Evolutionary conservation across 2,329 filamentous ascomycete genomes (phyloP), one percentile per base, ranked within the genome.

Genomic region (Xylariaceae sp.): DNA sequence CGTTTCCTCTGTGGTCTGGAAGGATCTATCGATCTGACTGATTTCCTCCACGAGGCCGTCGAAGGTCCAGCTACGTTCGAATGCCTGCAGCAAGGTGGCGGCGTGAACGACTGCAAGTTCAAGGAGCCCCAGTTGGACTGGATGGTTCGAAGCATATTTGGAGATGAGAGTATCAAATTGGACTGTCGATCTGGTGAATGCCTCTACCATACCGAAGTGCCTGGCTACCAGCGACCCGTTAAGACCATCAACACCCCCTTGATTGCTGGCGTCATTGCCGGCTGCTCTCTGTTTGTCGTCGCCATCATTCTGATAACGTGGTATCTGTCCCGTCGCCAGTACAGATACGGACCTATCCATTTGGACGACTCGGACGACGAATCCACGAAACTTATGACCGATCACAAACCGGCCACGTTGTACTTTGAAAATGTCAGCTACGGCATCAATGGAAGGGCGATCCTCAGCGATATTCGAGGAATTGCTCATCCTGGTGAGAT

Each of bases 181-280:
- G 81, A 85, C 30, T 99, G 94, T 70, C 80, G 86, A 62, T 84
- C 92, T 23, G 94, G 94, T 61, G 94, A 99, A 76, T 99, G 94
- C 78, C 78, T 99, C 39, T 92, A 97, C 74, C 85, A 89, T 72
- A 96, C 92, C 4, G 89, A 97, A 69, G 87, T 97, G 5, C 94
- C 94, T 13, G 94, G 95, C 15, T 99, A 96, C 70, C 82, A 88
- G 66, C 83, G 88, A 17, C 92, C 93, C 0, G 83, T 97, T 61
- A 96, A 97, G 77, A 88, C 88, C 72, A 97, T 99, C 76, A 99
- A 99, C 73, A 97, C 93, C 0, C 94, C 93, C 2, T 81, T 99
- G 53, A 99, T 99, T 66, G 93, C 95, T 9, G 88, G 90, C 11
- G 89, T 97, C 51, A 97, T 99, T 68, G 92, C 92, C 23, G 88